Evolutionary conservation across 805 yeast genomes (phyloP).

Genomic region (Vanderwaltozyma verrucispora): DNA sequence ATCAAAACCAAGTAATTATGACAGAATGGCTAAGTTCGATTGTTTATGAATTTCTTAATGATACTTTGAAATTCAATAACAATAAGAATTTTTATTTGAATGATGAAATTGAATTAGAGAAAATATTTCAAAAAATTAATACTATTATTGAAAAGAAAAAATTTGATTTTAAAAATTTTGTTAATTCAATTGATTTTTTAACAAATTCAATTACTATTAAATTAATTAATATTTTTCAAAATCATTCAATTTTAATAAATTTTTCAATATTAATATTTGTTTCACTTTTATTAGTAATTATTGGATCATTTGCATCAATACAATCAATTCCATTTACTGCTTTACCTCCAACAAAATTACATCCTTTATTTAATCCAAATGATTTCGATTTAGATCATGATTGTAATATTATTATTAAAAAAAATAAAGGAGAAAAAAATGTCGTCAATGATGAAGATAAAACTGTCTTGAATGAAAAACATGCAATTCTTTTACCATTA

Average conservation of each 20-base stretch:
- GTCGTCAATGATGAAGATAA: no score
- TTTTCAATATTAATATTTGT: conserved; percentile 6
- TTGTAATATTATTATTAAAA: conserved; percentile 11
- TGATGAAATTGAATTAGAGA: neutral
- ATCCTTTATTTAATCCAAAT: conserved; percentile 34
- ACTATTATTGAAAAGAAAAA: neutral
- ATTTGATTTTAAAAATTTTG: no score
- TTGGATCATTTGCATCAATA: conserved; percentile 31
- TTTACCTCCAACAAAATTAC: conserved; percentile 27
- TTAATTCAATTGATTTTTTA: no score
- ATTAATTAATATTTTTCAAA: neutral
- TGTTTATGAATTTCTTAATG: no score
- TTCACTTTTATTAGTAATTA: conserved; percentile 22
- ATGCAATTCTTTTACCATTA: conserved; percentile 36
- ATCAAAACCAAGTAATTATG: no score
- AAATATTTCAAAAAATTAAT: conserved; percentile 1
- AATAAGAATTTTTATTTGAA: no score
- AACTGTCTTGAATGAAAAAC: conserved; percentile 18
- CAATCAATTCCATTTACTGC: conserved; percentile 22
- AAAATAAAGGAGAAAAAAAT: conserved; percentile 7
- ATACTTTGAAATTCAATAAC: no score
- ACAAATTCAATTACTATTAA: no score
- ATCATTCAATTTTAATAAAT: neutral
- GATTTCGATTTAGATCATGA: conserved; percentile 28
- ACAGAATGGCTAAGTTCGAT: no score